These are phyloP conservation scores for Rhinocladiella mackenziei DNA, from an alignment of 2,329 filamentous ascomycete species.

Conservation along the genomic window DNA sequence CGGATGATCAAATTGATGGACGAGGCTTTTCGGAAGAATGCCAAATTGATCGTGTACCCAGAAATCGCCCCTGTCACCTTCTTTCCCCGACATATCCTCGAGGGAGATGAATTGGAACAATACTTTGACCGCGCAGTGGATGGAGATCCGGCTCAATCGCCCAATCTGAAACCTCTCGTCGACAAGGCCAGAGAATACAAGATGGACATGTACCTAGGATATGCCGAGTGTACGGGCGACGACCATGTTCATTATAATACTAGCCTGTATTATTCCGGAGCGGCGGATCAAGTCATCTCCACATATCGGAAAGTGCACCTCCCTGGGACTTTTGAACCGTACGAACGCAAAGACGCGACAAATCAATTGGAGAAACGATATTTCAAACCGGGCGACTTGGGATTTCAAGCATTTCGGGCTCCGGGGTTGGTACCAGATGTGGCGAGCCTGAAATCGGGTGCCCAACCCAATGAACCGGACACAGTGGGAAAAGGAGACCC, in stretches of 20 bases:
- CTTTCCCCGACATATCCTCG: conserved; percentile 51
- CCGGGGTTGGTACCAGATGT: conserved; percentile 43
- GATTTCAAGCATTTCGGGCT: conserved; percentile 52
- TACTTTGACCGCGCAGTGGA: conserved; percentile 50
- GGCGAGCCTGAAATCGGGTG: conserved; percentile 34
- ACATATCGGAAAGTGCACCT: conserved; percentile 57
- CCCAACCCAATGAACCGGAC: conserved; percentile 23
- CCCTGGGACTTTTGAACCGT: conserved; percentile 52
- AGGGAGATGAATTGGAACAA: conserved; percentile 43
- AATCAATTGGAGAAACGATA: conserved; percentile 57
- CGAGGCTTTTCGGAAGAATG: conserved; percentile 43
- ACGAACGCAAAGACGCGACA: conserved; percentile 45
- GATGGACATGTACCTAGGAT: conserved; percentile 53
- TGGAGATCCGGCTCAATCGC: conserved; percentile 40
- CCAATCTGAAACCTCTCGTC: conserved; percentile 49
- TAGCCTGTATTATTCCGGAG: conserved; percentile 50
- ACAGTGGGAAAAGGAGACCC: conserved; percentile 44
- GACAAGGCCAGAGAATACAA: conserved; percentile 45
- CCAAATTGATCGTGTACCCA: conserved; percentile 52
- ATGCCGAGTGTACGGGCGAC: conserved; percentile 45
- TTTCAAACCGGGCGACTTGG: conserved; percentile 51
- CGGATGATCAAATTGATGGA: conserved; percentile 51
- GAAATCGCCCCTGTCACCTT: conserved; percentile 56
- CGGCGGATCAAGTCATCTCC: conserved; percentile 40
- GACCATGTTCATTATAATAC: conserved; percentile 51